Evolutionary conservation across 2,329 filamentous ascomycete species (phyloP).

Genomic region (Pleurostoma richardsiae): DNA sequence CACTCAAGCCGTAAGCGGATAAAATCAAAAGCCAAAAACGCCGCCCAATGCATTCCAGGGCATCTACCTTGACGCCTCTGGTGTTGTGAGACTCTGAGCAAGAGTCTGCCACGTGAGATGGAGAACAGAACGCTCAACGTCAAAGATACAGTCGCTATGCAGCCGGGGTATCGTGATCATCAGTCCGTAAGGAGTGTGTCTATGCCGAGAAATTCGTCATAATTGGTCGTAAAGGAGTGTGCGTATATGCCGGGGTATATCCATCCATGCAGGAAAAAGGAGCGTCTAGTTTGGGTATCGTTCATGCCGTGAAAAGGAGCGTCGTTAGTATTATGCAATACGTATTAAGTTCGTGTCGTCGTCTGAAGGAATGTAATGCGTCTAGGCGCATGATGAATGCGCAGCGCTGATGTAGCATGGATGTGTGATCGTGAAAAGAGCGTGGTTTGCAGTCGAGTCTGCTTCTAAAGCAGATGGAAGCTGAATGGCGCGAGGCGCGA

Average conservation of each 20-base stretch:
- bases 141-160: constrained; percentile 48
- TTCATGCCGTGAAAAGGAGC: constrained; percentile 22
- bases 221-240: constrained; percentile 21
- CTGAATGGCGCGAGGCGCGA: too few species aligned
- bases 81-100: too few species aligned
- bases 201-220: constrained; percentile 31
- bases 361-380: constrained; percentile 7
- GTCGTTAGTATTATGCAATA: constrained; percentile 16
- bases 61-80: not conserved
- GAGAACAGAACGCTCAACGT: too few species aligned
- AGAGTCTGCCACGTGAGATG: too few species aligned
- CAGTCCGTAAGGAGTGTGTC: constrained; percentile 39
- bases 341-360: constrained; percentile 13
- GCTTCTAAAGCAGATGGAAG: constrained; percentile 9
- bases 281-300: constrained; percentile 41
- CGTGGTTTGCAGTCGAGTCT: constrained; percentile 28
- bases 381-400: constrained; percentile 1
- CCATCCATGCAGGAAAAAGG: constrained; percentile 21
- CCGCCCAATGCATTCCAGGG: constrained; percentile 4
- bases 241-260: constrained; percentile 20
- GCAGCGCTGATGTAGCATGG: constrained; percentile 8
- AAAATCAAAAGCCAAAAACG: constrained; percentile 7
- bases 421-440: constrained; percentile 19
- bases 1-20: not conserved
- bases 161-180: constrained; percentile 41